Evolutionary conservation across 139 green algal genomes (phyloP).

Genomic region (Chlamydomonas asymmetrica): DNA sequence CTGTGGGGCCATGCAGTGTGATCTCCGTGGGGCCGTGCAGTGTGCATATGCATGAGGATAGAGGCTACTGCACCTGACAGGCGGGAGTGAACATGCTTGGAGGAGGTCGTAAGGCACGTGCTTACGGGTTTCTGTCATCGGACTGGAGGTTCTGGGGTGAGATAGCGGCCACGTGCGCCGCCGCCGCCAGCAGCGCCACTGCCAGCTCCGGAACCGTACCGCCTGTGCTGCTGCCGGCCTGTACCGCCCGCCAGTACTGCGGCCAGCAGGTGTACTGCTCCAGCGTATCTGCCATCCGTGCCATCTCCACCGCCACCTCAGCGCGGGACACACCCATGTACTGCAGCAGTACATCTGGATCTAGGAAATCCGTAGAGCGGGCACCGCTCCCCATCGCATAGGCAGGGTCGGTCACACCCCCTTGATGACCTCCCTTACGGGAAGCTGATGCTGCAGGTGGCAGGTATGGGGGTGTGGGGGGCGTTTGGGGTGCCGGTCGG

Average conservation of each 20-base stretch:
- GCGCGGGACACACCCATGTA: not conserved
- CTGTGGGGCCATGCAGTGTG: no score
- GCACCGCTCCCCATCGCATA: not conserved
- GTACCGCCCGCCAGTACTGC: constrained; percentile 2
- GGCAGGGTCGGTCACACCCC: not conserved
- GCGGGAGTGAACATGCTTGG: not conserved
- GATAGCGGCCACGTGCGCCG: constrained; percentile 11
- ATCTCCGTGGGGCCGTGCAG: not conserved
- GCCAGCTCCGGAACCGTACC: constrained; percentile 13
- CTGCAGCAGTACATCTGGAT: not conserved
- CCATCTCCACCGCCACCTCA: not conserved
- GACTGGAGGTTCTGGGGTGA: not conserved
- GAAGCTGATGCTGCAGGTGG: no score
- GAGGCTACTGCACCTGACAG: constrained; percentile 8
- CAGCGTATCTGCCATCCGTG: no score
- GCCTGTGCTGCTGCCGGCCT: no score
- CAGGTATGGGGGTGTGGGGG: not conserved
- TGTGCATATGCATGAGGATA: not conserved
- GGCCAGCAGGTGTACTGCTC: constrained; percentile 15
- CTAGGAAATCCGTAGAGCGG: not conserved
- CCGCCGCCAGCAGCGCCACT: constrained; percentile 15
- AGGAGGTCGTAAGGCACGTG: not conserved
- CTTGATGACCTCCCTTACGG: no score
- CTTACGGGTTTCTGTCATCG: not conserved
- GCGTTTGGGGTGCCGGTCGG: not conserved